Conservation (phyloP, 2,329 filamentous ascomycete species). For the Fusarium sp. region DNA sequence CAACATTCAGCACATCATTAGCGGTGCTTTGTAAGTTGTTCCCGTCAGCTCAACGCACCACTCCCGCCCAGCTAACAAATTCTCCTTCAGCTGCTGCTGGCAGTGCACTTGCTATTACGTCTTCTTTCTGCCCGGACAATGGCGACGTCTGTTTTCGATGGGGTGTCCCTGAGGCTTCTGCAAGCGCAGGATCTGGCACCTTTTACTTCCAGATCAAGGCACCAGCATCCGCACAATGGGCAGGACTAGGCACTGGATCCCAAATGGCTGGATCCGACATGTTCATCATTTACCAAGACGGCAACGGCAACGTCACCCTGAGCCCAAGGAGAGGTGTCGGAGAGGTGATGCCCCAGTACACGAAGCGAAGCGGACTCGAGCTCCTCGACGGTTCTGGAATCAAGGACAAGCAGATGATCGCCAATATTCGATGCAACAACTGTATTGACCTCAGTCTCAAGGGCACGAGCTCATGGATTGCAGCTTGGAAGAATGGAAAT, state of each 20-base stretch:
- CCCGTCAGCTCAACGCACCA: neutral
- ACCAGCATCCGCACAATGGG: constrained; percentile 63
- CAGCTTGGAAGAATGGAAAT: constrained; percentile 61
- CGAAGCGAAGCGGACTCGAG: constrained; percentile 54
- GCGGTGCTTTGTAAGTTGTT: constrained; percentile 36
- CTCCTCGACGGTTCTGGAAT: constrained; percentile 69
- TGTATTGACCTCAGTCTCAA: constrained; percentile 59
- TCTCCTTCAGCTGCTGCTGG: constrained; percentile 35
- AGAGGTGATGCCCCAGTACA: constrained; percentile 60
- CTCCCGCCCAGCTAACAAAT: constrained; percentile 9
- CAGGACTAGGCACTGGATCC: constrained; percentile 65
- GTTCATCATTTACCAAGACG: constrained; percentile 70
- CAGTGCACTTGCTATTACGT: constrained; percentile 39
- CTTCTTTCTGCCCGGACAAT: constrained; percentile 53
- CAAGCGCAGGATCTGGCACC: constrained; percentile 59
- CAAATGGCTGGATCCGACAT: constrained; percentile 67
- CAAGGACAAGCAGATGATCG: constrained; percentile 60
- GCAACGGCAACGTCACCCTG: constrained; percentile 67
- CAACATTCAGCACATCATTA: constrained; percentile 22
- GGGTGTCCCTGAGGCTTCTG: constrained; percentile 62
- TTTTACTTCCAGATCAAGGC: constrained; percentile 70
- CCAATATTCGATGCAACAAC: constrained; percentile 66
- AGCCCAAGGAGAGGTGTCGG: constrained; percentile 63
- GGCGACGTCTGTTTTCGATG: constrained; percentile 63
- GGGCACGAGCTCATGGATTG: constrained; percentile 59